Evolutionary conservation across 441 rosid species (phyloP).

Genomic region (Euphorbia corollata): DNA sequence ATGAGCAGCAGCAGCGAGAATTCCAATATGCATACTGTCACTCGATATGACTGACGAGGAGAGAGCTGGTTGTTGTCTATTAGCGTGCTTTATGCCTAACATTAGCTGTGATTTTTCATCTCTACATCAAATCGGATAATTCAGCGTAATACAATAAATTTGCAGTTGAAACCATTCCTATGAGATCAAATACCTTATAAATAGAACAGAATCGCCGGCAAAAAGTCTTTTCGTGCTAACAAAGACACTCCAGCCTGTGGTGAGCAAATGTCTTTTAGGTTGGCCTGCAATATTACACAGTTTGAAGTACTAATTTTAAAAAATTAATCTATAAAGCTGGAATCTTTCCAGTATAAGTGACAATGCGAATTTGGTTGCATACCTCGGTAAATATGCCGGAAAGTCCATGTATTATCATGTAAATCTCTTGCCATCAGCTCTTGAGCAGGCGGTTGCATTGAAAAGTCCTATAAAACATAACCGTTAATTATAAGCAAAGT

Average conservation of each 20-base stretch:
- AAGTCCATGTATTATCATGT: slow-evolving; percentile 78
- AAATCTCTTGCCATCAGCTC: slow-evolving; percentile 88
- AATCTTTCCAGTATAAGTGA: too few relatives aligned
- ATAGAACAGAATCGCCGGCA: slow-evolving; percentile 90
- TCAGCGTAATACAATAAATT: slow-evolving; percentile 15
- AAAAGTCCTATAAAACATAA: slow-evolving; percentile 52
- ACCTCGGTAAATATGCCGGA: slow-evolving; percentile 90
- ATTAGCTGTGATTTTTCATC: slow-evolving; percentile 64
- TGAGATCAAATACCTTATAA: slow-evolving; percentile 51
- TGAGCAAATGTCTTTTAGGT: slow-evolving; percentile 83
- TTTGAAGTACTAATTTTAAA: too few relatives aligned
- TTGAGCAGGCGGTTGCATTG: slow-evolving; percentile 90
- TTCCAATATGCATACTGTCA: slow-evolving; percentile 75
- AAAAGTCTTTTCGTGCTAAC: slow-evolving; percentile 86
- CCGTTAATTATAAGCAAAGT: too few relatives aligned
- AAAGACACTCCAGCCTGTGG: slow-evolving; percentile 94
- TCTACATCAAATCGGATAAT: slow-evolving; percentile 28
- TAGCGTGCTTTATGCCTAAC: slow-evolving; percentile 55
- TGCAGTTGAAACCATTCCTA: background rate
- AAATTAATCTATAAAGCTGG: too few relatives aligned
- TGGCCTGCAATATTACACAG: slow-evolving; percentile 73
- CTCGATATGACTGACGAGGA: slow-evolving; percentile 65
- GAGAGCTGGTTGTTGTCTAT: slow-evolving; percentile 56
- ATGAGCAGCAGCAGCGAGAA: slow-evolving; percentile 79
- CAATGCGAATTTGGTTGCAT: too few relatives aligned